A percentile compares a stretch with the other conserved stretches of the same genome.
phyloP scores from a whole-genome alignment of 768 basidiomycete genomes.

The Suillus ampliporus region DNA sequence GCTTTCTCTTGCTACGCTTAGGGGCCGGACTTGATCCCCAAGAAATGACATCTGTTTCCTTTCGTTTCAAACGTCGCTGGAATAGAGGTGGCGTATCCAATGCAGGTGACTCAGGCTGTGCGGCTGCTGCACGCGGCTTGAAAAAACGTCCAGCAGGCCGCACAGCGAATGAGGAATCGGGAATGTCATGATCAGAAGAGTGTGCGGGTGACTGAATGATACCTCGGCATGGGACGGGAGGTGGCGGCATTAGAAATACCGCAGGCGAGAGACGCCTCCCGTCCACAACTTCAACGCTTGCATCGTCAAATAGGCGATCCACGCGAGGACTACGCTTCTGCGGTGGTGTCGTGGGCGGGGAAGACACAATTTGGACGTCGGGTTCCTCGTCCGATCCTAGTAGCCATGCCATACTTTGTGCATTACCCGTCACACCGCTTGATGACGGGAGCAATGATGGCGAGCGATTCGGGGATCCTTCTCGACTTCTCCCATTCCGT shows the following conservation, averaged over 20 bases:
- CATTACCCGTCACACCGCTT: conserved; percentile 14
- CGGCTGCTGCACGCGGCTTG: conserved; percentile 31
- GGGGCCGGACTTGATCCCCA: conserved; percentile 26
- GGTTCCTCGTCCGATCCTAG: conserved; percentile 69
- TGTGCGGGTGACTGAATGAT: conserved; percentile 25
- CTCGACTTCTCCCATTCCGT: neutral
- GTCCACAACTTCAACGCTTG: conserved; percentile 31
- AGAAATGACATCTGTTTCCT: conserved; percentile 31
- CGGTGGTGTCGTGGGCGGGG: conserved; percentile 46
- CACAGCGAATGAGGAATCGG: conserved; percentile 52
- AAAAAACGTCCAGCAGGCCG: conserved; percentile 41
- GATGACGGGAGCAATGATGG: conserved; percentile 17
- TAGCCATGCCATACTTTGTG: conserved; percentile 66
- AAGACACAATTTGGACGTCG: conserved; percentile 56
- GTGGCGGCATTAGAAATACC: conserved; percentile 40
- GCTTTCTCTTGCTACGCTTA: conserved; percentile 24
- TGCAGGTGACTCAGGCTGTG: conserved; percentile 36
- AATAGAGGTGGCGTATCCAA: conserved; percentile 39
- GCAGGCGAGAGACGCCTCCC: conserved; percentile 23
- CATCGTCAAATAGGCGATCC: conserved; percentile 18
- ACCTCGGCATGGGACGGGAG: conserved; percentile 35
- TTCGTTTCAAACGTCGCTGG: conserved; percentile 32
- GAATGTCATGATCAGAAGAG: conserved; percentile 33
- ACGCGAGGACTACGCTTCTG: conserved; percentile 12
- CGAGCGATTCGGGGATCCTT: conserved; percentile 25